Base-by-base conservation (phyloP, 1,284 basidiomycete species). In the Thecaphora frezii region DNA sequence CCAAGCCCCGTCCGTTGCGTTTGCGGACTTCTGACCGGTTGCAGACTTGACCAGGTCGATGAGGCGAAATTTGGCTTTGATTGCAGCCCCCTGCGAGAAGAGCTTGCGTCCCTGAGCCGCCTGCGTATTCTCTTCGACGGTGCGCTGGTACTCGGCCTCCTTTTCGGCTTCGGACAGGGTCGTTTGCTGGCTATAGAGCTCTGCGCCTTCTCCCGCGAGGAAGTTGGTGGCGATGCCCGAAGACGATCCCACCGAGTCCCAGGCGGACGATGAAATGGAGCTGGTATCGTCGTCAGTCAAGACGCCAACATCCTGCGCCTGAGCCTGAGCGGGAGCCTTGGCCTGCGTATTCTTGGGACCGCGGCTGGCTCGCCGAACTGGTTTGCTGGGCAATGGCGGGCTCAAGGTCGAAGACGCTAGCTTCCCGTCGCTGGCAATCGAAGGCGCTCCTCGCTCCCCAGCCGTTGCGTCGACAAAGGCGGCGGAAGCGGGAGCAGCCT, bases 31-130 rank as follows among this genome's bases (percentile, higher is more conserved):
- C 33, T 36, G 33, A 30, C 28, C 51, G 23, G 58, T 50, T 1
- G 62, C 66, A 16, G 54, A 56, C n/a, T 66, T 58, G 23, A 73
- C 58, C 22, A 73, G 51, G 44, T 61, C 66, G 52, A 69, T 53
- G 52, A 73, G 39, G 48, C 61, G 63, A 44, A 61, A 51, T 47
- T 69, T 73, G 44, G 66, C 71, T 42, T 71, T 73, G 59, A 73
- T 73, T 12, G 66, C 68, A 12, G 62, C 68, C 4, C 68, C 68
- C 23, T 66, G 71, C 22, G 69, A 71, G 38, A 73, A 60, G 45
- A 67, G 52, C 30, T 60, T 54, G 19, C 52, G 56, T 2, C 69
- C 69, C 41, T 63, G 65, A 3, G 68, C 70, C 16, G 70, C 70
- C 2, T 37, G 58, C 5, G 69, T 73, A 52, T 71, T 73, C 24